Base-by-base conservation (phyloP, 257 asterid genomes). In the Salvia splendens region DNA sequence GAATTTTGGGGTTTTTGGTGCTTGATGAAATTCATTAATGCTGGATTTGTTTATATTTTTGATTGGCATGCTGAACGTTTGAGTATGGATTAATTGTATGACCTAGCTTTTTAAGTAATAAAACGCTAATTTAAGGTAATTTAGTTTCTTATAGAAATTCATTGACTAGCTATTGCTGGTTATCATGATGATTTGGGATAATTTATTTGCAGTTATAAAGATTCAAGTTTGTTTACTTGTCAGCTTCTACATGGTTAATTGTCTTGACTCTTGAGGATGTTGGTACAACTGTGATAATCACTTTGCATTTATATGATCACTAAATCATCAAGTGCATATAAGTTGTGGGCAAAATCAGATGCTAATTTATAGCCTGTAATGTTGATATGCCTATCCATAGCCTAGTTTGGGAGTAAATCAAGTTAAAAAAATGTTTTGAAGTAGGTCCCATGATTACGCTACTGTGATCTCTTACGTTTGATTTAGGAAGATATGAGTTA, bases 21-120 rank as follows among this genome's bases (percentile, higher is more conserved):
- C 68, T 65, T 73, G 71, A 30, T 63, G 59, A 42, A 63, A 30
- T 40, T 52, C 4, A 15, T 15, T 42, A 4, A 30, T 42, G 40
- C 46, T 65, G 8, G 35, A 14, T 14, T 40, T 52, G 51, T 32
- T 15, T 4, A 8, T 41, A 36, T 14, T 38, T 62, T 32, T 28
- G 64, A 30, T 62, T 71, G 48, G 14, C 36, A 42, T 12, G 46
- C 6, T 53, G 14, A 6, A 33, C 24, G 3, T n/a, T n/a, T n/a
- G 30, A 24, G 30, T 24, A 2, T 24, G 30, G 30, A 24, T 24
- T 17, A 9, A 15, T 42, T 43, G 16, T 3, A 35, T 8, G n/a
- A 12, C 17, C 24, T 9, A 52, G 30, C 30, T 24, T 24, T 24
- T 24, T 35, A 50, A 61, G 12, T 61, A 16, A 28, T 61, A 8